Evolutionary conservation across 805 yeast species (phyloP).

Genomic region (Saccharomycopsis sp.): DNA sequence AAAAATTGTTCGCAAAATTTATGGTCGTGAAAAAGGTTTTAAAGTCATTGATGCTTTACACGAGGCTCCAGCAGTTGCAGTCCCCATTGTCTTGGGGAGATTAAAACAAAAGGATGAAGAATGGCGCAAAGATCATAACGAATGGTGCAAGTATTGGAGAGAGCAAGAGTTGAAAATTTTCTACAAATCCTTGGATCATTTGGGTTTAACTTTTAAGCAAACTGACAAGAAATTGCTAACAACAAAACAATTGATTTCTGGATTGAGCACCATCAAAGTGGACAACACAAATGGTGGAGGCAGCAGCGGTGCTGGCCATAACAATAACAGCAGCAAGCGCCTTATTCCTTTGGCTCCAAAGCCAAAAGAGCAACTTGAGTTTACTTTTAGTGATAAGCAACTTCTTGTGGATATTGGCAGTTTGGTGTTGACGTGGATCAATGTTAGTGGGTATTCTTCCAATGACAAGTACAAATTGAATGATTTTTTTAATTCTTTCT

Average conservation of each 20-base stretch:
- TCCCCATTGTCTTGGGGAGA: slow-evolving; percentile 85
- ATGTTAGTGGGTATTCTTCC: slow-evolving; percentile 48
- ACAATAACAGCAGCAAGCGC: slow-evolving; percentile 43
- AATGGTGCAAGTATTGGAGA: slow-evolving; percentile 99
- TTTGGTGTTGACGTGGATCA: slow-evolving; percentile 48
- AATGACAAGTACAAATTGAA: slow-evolving; percentile 58
- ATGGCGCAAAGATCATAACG: slow-evolving; percentile 96
- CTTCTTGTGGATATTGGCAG: slow-evolving; percentile 54
- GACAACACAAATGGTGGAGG: slow-evolving; percentile 54
- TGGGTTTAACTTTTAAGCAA: slow-evolving; percentile 93
- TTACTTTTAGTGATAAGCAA: slow-evolving; percentile 44
- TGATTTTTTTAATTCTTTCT: slow-evolving; percentile 50
- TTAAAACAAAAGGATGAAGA: slow-evolving; percentile 97
- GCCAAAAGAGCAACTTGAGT: slow-evolving; percentile 51
- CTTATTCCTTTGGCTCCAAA: slow-evolving; percentile 63
- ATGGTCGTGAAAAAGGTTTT: slow-evolving; percentile 89
- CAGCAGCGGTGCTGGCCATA: slow-evolving; percentile 85
- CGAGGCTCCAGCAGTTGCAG: slow-evolving; percentile 90
- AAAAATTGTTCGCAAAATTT: slow-evolving; percentile 84
- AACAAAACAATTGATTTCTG: slow-evolving; percentile 82
- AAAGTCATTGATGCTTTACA: slow-evolving; percentile 95
- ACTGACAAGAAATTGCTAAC: slow-evolving; percentile 90
- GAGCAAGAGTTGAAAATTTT: slow-evolving; percentile 94
- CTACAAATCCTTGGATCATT: slow-evolving; percentile 87
- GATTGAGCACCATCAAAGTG: slow-evolving; percentile 86